Evolutionary conservation across 2,329 filamentous ascomycete genomes (phyloP), one percentile per base, ranked within the genome.

Genomic region (Bipolaris oryzae): DNA sequence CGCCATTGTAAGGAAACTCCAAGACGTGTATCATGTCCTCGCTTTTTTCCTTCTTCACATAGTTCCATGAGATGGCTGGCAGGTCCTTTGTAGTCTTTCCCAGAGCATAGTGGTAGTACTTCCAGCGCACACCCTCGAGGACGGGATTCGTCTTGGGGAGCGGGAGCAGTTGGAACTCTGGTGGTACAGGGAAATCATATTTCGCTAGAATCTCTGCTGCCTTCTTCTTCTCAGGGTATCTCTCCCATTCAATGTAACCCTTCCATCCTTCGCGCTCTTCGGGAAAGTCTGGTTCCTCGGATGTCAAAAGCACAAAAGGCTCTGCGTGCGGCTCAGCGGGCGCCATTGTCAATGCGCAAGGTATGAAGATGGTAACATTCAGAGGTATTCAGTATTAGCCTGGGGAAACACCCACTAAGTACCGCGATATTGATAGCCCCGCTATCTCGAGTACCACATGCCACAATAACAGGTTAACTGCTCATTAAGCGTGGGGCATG

Each of bases 141-240:
- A 80, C 57, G 0, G 79, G 79, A 42, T 81, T 81, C 3, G 73
- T 77, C 2, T 77, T 62, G 1, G 79, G 79, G 3, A 81, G 45
- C 4, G 78, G 77, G 2, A 47, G 62, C 7, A 80, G 52, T 57
- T 81, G 79, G 37, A 77, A 81, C 47, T 81, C 79, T 1, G 79
- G 79, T 2, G 75, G 75, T 68, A 72, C 65, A 35, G 80, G 79
- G 70, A 87, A 82, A 56, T 82, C 74, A 51, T 85, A 82, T 48
- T 76, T 76, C 21, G 76, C 75, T 13, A 88, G 68, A 45, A 88
- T 82, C 53, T 84, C 79, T 44, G 82, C 80, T 0, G 85, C 87
- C 43, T 81, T 76, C 23, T 79, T 80, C 73, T 89, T 90, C 45
- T 89, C 85, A 0, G 88, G 87, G 51, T 89, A 88, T 11, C 61